phyloP scores from a whole-genome alignment of 495 filamentous ascomycete genomes.

The Penicillium antarcticum region DNA sequence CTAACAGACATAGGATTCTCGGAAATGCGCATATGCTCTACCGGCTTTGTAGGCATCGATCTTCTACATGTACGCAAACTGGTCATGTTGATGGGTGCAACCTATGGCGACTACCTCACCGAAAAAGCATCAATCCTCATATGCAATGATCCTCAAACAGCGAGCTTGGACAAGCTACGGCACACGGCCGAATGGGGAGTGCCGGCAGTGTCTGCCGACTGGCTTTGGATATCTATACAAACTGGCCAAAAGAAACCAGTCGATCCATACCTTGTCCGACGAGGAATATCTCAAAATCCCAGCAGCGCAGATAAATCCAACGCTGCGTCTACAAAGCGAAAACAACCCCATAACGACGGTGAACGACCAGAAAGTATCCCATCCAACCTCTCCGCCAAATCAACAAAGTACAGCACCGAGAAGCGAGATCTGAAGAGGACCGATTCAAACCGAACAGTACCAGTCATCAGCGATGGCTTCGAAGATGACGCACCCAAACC shows the following conservation, averaged over 20 bases:
- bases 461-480: constrained; percentile 19
- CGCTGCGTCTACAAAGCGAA: constrained; percentile 14
- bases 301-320: constrained; percentile 20
- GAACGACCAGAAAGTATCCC: not conserved
- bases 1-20: constrained; percentile 52
- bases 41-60: constrained; percentile 80
- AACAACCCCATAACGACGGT: not conserved
- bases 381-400: not conserved
- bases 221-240: constrained; percentile 81
- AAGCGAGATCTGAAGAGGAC: constrained; percentile 1
- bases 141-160: constrained; percentile 51
- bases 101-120: constrained; percentile 72
- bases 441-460: constrained; percentile 4
- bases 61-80: constrained; percentile 77
- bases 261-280: constrained; percentile 40
- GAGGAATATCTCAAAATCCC: constrained; percentile 22
- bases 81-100: constrained; percentile 66
- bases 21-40: constrained; percentile 68
- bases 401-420: not conserved
- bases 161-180: constrained; percentile 73
- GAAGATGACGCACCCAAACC: constrained; percentile 26
- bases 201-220: constrained; percentile 71
- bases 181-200: constrained; percentile 70
- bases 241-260: constrained; percentile 51
- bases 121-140: constrained; percentile 65